phyloP scores from a whole-genome alignment of 768 basidiomycete species.

The Hebeloma cylindrosporum region DNA sequence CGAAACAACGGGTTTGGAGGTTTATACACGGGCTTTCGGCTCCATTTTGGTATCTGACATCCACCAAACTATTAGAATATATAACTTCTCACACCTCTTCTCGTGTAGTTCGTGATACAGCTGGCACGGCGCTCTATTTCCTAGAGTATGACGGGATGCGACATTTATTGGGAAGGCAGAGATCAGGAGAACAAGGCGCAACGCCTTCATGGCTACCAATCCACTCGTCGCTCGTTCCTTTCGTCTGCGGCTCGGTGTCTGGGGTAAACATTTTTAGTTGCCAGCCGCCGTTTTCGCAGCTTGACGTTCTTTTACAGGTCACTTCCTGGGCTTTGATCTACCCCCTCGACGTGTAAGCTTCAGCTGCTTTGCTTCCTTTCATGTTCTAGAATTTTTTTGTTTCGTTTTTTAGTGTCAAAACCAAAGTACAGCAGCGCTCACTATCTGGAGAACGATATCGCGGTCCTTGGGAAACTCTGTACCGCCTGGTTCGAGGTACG shows the following conservation, averaged over 20 bases:
- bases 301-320: slow-evolving; percentile 40
- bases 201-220: slow-evolving; percentile 88
- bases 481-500: slow-evolving; percentile 78
- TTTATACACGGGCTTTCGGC: slow-evolving; percentile 79
- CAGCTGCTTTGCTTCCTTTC: slow-evolving; percentile 2
- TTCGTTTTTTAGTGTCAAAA: slow-evolving; percentile 67
- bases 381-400: slow-evolving; percentile 6
- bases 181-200: slow-evolving; percentile 76
- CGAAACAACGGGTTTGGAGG: slow-evolving; percentile 59
- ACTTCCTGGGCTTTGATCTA: slow-evolving; percentile 90
- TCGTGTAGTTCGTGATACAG: slow-evolving; percentile 76
- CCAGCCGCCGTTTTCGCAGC: slow-evolving; percentile 33
- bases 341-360: slow-evolving; percentile 84
- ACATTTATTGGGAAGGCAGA: slow-evolving; percentile 75
- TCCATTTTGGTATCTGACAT: slow-evolving; percentile 71
- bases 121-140: slow-evolving; percentile 90
- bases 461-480: slow-evolving; percentile 69
- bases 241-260: slow-evolving; percentile 86
- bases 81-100: slow-evolving; percentile 2
- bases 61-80: slow-evolving; percentile 1
- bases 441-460: slow-evolving; percentile 77
- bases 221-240: slow-evolving; percentile 76
- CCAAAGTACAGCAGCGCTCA: slow-evolving; percentile 92
- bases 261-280: slow-evolving; percentile 54
- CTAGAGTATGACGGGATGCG: slow-evolving; percentile 93